A percentile compares a stretch with the other conserved stretches of the same genome.
Evolutionary conservation across 805 yeast species (phyloP).

Genomic region (Starmerella potacharoeniae): DNA sequence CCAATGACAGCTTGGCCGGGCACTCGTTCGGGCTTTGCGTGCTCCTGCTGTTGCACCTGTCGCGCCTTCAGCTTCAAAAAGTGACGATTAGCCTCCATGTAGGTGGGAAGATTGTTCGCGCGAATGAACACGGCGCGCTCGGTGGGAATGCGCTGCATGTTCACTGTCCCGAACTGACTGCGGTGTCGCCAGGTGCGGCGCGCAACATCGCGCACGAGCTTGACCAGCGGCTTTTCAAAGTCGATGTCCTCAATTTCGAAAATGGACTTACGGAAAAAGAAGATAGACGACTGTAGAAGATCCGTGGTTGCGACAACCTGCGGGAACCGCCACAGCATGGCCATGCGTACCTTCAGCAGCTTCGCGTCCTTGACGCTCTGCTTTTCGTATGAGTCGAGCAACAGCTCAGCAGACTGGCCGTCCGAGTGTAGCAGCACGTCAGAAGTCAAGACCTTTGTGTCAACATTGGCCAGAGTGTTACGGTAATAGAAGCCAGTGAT

Average conservation of each 20-base stretch:
- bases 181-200: slow-evolving; percentile 87
- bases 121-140: slow-evolving; percentile 48
- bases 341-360: slow-evolving; percentile 66
- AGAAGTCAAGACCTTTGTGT: slow-evolving; percentile 58
- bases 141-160: slow-evolving; percentile 56
- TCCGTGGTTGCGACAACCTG: slow-evolving; percentile 64
- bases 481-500: slow-evolving; percentile 63
- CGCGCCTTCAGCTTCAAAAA: slow-evolving; percentile 51
- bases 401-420: slow-evolving; percentile 27
- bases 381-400: slow-evolving; percentile 63
- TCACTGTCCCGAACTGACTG: slow-evolving; percentile 45
- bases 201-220: slow-evolving; percentile 69
- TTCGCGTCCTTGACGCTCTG: slow-evolving; percentile 62
- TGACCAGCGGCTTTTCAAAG: slow-evolving; percentile 19
- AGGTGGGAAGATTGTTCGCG: slow-evolving; percentile 65
- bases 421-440: slow-evolving; percentile 41
- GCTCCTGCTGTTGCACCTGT: slow-evolving; percentile 6
- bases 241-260: slow-evolving; percentile 37
- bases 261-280: slow-evolving; percentile 47
- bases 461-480: slow-evolving; percentile 64
- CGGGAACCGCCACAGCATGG: slow-evolving; percentile 83
- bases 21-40: slow-evolving; percentile 13
- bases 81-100: slow-evolving; percentile 79
- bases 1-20: slow-evolving; percentile 61
- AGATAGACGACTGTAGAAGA: slow-evolving; percentile 62